These are phyloP conservation scores for Erodium trifolium DNA, from an alignment of 441 rosid genomes.

Conservation along the genomic window DNA sequence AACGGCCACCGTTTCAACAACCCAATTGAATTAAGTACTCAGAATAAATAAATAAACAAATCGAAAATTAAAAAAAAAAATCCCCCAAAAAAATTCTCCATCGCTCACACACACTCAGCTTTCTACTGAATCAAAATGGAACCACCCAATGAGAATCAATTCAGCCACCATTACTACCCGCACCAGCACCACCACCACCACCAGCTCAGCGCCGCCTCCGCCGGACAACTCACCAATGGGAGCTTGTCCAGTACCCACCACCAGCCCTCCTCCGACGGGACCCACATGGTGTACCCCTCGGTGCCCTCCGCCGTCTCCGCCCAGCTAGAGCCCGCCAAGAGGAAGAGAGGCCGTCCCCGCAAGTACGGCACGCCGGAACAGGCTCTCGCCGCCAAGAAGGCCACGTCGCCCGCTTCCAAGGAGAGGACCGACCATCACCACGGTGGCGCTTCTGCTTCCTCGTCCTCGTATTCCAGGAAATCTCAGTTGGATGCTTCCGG, in stretches of 20 bases:
- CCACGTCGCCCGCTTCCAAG: constrained; percentile 43
- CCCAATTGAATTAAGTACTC: no score
- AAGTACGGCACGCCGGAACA: constrained; percentile 82
- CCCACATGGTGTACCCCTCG: constrained; percentile 49
- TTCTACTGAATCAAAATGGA: constrained; percentile 10
- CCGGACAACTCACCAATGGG: no score
- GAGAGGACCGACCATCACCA: constrained; percentile 22
- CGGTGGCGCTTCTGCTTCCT: constrained; percentile 13
- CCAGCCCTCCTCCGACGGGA: constrained; percentile 22
- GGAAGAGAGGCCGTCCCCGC: constrained; percentile 75
- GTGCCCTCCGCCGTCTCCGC: constrained; percentile 42
- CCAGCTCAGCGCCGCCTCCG: no score
- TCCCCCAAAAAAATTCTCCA: neutral
- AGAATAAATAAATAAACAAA: neutral
- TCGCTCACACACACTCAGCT: no score
- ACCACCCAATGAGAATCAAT: constrained; percentile 28
- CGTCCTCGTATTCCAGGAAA: constrained; percentile 30
- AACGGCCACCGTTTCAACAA: no score
- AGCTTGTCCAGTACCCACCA: constrained; percentile 6
- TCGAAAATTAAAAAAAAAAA: no score
- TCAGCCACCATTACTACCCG: constrained; percentile 29
- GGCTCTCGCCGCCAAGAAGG: constrained; percentile 73
- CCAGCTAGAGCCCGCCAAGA: constrained; percentile 38
- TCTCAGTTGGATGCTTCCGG: constrained; percentile 47
- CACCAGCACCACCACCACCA: constrained; percentile 14